A percentile compares a stretch with the other conserved stretches of the same genome.
Evolutionary conservation across 192 early-diverging fungal species (phyloP).

Genomic region (Coemansia sp.): DNA sequence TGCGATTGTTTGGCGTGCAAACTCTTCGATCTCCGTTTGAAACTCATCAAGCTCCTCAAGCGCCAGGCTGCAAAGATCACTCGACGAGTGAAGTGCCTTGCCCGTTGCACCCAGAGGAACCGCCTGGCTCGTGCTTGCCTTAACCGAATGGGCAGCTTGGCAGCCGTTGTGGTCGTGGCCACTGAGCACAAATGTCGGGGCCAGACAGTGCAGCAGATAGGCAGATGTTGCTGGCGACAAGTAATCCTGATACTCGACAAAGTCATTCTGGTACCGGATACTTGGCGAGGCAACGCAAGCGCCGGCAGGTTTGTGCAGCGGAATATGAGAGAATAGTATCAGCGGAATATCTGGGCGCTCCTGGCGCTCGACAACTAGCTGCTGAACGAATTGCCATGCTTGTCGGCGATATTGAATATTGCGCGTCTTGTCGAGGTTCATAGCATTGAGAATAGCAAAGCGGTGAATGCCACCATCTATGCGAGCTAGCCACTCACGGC

Average conservation of each 20-base stretch:
- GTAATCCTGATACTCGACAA: slow-evolving; percentile 63
- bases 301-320: slow-evolving; percentile 60
- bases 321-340: slow-evolving; percentile 64
- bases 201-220: slow-evolving; percentile 60
- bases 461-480: slow-evolving; percentile 19
- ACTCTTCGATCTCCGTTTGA: slow-evolving; percentile 25
- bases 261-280: slow-evolving; percentile 42
- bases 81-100: slow-evolving; percentile 4
- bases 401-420: slow-evolving; percentile 52
- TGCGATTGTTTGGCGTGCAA: slow-evolving; percentile 21
- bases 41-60: slow-evolving; percentile 31
- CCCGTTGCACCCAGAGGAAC: slow-evolving; percentile 15
- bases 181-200: slow-evolving; percentile 61
- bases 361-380: slow-evolving; percentile 30
- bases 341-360: slow-evolving; percentile 44
- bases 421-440: slow-evolving; percentile 49
- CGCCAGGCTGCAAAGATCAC: slow-evolving; percentile 31
- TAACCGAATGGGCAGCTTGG: slow-evolving; percentile 46
- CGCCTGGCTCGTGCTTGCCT: neutral
- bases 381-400: slow-evolving; percentile 61
- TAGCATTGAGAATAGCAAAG: slow-evolving; percentile 51
- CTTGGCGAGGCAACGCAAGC: slow-evolving; percentile 57
- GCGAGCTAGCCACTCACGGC: slow-evolving; percentile 35
- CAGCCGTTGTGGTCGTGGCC: slow-evolving; percentile 71
- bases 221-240: slow-evolving; percentile 59